Evolutionary conservation across 75 land plant genomes (phyloP).

Genomic region (Selaginella tamariscina): DNA sequence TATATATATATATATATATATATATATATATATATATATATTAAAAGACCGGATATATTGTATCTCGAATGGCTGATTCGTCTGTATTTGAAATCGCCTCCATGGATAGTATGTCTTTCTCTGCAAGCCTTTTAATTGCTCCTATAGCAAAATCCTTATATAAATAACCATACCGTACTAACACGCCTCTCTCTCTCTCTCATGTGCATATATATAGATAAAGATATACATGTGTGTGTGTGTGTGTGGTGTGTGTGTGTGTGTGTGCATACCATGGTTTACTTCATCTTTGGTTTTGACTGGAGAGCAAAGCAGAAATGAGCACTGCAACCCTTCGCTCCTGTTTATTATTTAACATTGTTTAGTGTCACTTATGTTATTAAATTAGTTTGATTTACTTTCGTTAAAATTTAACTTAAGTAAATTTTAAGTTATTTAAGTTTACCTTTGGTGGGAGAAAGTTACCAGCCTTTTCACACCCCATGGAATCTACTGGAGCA

Average conservation of each 20-base stretch:
- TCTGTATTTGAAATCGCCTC: conserved; percentile 47
- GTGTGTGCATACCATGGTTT: conserved; percentile 64
- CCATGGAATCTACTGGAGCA: conserved; percentile 85
- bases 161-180: background rate
- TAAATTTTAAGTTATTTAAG: background rate
- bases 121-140: conserved; percentile 50
- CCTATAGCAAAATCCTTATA: conserved; percentile 28
- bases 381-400: no score
- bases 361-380: no score
- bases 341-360: no score
- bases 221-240: no score
- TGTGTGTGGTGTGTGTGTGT: no score
- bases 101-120: conserved; percentile 44
- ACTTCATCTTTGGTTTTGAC: conserved; percentile 86
- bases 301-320: conserved; percentile 65
- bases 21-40: no score
- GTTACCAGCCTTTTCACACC: conserved; percentile 80
- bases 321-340: conserved; percentile 85
- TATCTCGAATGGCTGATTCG: conserved; percentile 39
- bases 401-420: no score
- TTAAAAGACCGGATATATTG: conserved; percentile 84
- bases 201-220: no score
- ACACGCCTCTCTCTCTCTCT: background rate
- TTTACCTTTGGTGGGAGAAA: conserved; percentile 57
- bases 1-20: no score